Conservation (phyloP, 108 stramenopile species). For the Stephanodiscus minutulus region DNA sequence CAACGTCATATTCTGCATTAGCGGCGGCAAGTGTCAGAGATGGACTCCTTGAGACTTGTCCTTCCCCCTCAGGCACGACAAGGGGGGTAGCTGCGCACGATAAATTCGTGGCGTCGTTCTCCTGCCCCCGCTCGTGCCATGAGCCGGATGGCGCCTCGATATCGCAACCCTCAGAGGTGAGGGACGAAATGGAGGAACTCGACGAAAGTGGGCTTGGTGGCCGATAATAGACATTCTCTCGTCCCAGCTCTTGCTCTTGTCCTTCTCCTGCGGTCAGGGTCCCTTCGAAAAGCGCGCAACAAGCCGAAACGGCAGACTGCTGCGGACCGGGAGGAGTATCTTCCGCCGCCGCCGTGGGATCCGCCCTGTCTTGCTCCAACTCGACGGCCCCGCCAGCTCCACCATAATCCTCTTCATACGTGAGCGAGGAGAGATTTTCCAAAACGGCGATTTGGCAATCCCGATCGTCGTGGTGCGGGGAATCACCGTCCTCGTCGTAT, state of each 20-base stretch:
- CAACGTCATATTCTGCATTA: slow-evolving; percentile 9
- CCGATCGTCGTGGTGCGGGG: neutral
- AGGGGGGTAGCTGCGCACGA: no score
- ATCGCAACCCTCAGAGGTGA: slow-evolving; percentile 25
- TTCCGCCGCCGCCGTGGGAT: neutral
- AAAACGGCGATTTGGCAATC: neutral
- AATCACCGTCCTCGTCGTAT: neutral
- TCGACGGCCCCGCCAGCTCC: neutral
- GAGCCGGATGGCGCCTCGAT: slow-evolving; percentile 18
- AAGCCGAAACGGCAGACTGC: neutral
- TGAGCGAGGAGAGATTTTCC: slow-evolving; percentile 15
- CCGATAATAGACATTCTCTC: neutral
- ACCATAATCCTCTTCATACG: neutral
- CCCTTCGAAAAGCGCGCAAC: no score
- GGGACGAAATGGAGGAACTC: slow-evolving; percentile 27
- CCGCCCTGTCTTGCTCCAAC: neutral
- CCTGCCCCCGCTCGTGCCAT: neutral
- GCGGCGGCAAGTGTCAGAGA: neutral
- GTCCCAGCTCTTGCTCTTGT: neutral
- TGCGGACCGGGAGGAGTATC: neutral
- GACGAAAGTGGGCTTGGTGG: slow-evolving; percentile 11
- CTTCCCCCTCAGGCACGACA: neutral
- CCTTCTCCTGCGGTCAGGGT: neutral
- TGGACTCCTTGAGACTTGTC: slow-evolving; percentile 4
- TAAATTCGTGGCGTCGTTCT: neutral